A percentile compares a stretch with the other conserved stretches of the same genome.
These are phyloP conservation scores for Suillus placidus DNA, from an alignment of 768 basidiomycete genomes.

Conservation along the genomic window DNA sequence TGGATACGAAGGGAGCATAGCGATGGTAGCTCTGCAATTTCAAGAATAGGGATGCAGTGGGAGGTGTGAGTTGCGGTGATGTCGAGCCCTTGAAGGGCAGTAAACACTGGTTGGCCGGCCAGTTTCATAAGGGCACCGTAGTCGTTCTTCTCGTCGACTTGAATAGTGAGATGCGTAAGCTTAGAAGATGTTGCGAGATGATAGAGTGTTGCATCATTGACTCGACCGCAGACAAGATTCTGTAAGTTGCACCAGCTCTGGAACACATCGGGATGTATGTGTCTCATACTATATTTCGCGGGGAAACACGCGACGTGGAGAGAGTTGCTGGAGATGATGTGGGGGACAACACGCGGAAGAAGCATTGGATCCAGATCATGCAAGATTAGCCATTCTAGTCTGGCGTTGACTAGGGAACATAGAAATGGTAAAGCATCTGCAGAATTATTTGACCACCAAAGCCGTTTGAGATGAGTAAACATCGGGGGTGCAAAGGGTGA, in stretches of 20 bases:
- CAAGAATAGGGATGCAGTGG: background rate
- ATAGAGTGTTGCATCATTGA: slow-evolving; percentile 4
- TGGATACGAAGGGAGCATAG: background rate
- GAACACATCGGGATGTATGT: slow-evolving; percentile 4
- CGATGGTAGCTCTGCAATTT: background rate
- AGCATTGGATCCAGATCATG: background rate
- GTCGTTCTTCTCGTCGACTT: background rate
- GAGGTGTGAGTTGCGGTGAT: background rate
- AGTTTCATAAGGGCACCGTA: slow-evolving; percentile 1
- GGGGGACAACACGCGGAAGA: background rate
- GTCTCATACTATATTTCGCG: background rate
- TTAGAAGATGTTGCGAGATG: slow-evolving; percentile 1
- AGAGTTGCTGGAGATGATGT: background rate
- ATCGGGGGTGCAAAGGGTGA: background rate
- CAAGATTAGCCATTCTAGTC: slow-evolving; percentile 1
- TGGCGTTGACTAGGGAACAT: background rate
- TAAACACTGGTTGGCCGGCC: background rate
- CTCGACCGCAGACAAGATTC: slow-evolving; percentile 3
- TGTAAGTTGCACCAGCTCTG: slow-evolving; percentile 3
- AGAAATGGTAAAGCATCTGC: slow-evolving; percentile 7
- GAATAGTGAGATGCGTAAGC: slow-evolving; percentile 3
- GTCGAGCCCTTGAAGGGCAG: background rate
- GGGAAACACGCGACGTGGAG: slow-evolving; percentile 1
- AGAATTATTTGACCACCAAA: slow-evolving; percentile 6
- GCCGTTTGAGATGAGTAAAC: slow-evolving; percentile 6